Base-by-base conservation (phyloP, 2,329 filamentous ascomycete species). In the Epichloe gansuensis region DNA sequence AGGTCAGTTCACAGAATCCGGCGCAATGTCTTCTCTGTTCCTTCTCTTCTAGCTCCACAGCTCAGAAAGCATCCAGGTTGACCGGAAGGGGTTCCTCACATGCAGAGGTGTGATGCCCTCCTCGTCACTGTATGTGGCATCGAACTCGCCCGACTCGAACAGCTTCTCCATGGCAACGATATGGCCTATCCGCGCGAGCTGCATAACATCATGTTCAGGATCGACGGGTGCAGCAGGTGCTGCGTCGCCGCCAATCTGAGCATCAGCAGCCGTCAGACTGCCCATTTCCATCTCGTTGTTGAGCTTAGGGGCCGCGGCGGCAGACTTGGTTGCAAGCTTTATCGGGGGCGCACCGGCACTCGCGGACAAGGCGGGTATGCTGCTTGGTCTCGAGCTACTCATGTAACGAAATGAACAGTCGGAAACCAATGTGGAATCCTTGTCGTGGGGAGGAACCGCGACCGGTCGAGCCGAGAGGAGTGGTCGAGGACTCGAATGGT, bases 31-130 rank as follows among this genome's bases (percentile, higher is more conserved):
- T 8, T 17, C 5, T 28, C 9, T 41, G 4, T 17, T 31, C 25
- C 15, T 31, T 8, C 6, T 17, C 37, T 41, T 41, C 5, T 39
- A 17, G 39, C 2, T 41, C 13, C 39, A 11, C 15, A 41, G 39
- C 17, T 17, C 13, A 21, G 39, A 3, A 17, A 8, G 28, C 3
- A 9, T 31, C 28, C 42, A 44, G 44, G 5, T 15, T 21, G 43
- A 12, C 28, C 2, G n/a, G n/a, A n/a, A n/a, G n/a, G n/a, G n/a
- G n/a, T 3, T 34, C 73, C 80, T 62, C 77, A 96, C 91, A 76
- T 97, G 93, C 69, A 98, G 72, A 57, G 93, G 90, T 42, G 91
- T 97, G 66, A 98, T 96, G 64, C 89, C 90, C 69, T 98, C 90
- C 52, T 87, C 86, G 65, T 98, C 93, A 52, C 78, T 80, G 67